A percentile compares a stretch with the other conserved stretches of the same genome.
Conservation (phyloP, 106 monocot species). For the Apostasia shenzhenica region DNA sequence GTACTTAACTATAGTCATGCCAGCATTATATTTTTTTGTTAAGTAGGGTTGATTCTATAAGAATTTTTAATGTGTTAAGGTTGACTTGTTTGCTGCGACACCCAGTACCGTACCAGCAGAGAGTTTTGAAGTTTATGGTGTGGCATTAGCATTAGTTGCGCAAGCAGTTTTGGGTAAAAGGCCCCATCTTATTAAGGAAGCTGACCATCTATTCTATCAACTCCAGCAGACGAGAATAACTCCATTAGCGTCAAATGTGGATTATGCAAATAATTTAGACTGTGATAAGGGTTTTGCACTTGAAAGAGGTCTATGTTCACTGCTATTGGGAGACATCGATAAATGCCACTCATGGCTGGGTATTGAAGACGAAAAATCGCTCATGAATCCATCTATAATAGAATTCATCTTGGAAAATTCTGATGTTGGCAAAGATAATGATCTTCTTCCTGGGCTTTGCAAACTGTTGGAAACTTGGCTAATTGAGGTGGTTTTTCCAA, state of each 20-base stretch:
- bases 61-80: constrained; percentile 35
- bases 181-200: constrained; percentile 60
- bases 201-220: constrained; percentile 65
- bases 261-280: constrained; percentile 23
- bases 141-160: constrained; percentile 78
- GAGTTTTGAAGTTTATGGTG: constrained; percentile 76
- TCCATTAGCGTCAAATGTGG: constrained; percentile 25
- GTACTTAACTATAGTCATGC: not conserved
- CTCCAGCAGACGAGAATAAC: constrained; percentile 62
- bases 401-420: constrained; percentile 74
- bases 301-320: constrained; percentile 76
- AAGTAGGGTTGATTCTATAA: not conserved
- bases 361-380: constrained; percentile 58
- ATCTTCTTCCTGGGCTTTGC: constrained; percentile 83
- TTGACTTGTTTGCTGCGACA: constrained; percentile 68
- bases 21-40: not conserved
- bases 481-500: constrained; percentile 58
- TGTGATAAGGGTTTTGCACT: constrained; percentile 52
- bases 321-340: constrained; percentile 80
- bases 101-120: constrained; percentile 86
- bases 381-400: constrained; percentile 53
- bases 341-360: constrained; percentile 71
- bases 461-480: constrained; percentile 91
- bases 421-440: constrained; percentile 28
- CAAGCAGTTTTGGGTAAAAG: constrained; percentile 65